Percentiles rank a stretch among this genome's conserved stretches.
Evolutionary conservation across 768 basidiomycete species (phyloP).

Genomic region (Steccherinum ochraceum): DNA sequence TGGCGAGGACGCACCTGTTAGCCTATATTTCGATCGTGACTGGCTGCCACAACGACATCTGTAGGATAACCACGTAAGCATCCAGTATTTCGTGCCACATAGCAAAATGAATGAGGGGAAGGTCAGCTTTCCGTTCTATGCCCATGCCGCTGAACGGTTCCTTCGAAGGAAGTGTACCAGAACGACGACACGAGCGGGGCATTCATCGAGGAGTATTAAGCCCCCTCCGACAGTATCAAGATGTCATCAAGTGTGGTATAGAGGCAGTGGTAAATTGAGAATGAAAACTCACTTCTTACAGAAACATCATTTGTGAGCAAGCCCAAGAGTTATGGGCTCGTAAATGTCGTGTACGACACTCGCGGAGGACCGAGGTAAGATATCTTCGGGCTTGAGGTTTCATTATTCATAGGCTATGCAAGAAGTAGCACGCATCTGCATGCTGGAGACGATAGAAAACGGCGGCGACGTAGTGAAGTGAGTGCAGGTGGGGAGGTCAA

Average conservation of each 20-base stretch:
- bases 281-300: no score
- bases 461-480: no score
- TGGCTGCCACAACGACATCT: background rate
- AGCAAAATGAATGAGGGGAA: background rate
- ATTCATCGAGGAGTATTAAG: conserved; percentile 33
- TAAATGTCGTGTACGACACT: no score
- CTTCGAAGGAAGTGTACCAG: conserved; percentile 40
- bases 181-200: conserved; percentile 26
- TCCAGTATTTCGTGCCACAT: background rate
- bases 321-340: no score
- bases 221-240: conserved; percentile 13
- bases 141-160: conserved; percentile 36
- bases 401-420: no score
- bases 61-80: background rate
- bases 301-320: no score
- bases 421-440: no score
- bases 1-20: background rate
- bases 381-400: no score
- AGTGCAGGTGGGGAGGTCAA: no score
- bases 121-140: conserved; percentile 61
- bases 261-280: no score
- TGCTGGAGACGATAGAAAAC: no score
- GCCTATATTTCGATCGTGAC: background rate
- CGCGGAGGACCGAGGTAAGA: no score
- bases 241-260: conserved; percentile 20